Evolutionary conservation across 768 basidiomycete genomes (phyloP).

Genomic region (Scleroderma citrinum): DNA sequence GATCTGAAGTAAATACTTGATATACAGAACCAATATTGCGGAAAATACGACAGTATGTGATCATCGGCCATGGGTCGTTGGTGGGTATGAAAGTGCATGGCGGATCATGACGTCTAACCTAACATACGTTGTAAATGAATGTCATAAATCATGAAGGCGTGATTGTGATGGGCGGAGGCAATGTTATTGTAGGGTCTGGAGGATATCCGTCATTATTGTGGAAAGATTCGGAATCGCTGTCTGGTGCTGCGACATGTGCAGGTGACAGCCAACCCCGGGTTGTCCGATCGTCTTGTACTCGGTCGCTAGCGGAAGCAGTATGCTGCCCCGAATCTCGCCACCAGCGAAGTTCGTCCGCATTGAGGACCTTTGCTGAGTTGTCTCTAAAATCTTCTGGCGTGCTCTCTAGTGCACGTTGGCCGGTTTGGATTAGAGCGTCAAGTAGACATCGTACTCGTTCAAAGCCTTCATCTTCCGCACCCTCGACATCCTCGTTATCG

Average conservation of each 20-base stretch:
- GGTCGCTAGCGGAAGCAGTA: slow-evolving; percentile 6
- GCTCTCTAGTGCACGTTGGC: slow-evolving; percentile 55
- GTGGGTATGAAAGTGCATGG: slow-evolving; percentile 23
- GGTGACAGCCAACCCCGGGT: slow-evolving; percentile 15
- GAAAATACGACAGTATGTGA: neutral
- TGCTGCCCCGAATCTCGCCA: slow-evolving; percentile 42
- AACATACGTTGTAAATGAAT: slow-evolving; percentile 1
- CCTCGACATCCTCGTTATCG: slow-evolving; percentile 37
- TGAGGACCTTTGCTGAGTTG: slow-evolving; percentile 61
- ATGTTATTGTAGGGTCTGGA: slow-evolving; percentile 11
- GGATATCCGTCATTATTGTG: slow-evolving; percentile 23
- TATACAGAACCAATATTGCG: neutral
- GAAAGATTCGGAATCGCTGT: slow-evolving; percentile 11
- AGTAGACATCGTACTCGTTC: slow-evolving; percentile 58
- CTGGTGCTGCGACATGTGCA: slow-evolving; percentile 15
- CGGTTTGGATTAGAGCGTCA: slow-evolving; percentile 54
- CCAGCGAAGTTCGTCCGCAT: slow-evolving; percentile 61
- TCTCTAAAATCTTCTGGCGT: slow-evolving; percentile 47
- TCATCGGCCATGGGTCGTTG: neutral
- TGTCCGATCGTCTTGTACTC: slow-evolving; percentile 25
- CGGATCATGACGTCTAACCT: neutral
- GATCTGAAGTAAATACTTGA: neutral
- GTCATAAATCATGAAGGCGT: slow-evolving; percentile 31
- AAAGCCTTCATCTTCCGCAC: slow-evolving; percentile 51
- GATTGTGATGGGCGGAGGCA: slow-evolving; percentile 39